These are phyloP conservation scores for Flaveria brownii DNA, from an alignment of 129 eudicot genomes.

Conservation along the genomic window DNA sequence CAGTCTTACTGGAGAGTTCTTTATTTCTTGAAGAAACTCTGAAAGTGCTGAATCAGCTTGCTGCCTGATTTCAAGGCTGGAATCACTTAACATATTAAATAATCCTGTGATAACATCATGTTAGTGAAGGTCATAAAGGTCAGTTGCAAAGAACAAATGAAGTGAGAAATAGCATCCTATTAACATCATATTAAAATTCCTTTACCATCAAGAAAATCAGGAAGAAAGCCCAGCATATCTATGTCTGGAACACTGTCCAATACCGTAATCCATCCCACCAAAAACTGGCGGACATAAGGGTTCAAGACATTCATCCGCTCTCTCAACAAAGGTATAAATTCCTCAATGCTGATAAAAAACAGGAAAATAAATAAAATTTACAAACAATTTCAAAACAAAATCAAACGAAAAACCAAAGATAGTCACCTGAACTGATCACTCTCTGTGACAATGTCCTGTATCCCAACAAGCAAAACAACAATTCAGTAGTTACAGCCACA, in stretches of 20 bases:
- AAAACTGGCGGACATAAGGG: constrained; percentile 96
- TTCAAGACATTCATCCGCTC: constrained; percentile 96
- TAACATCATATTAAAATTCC: constrained; percentile 9
- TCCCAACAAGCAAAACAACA: constrained; percentile 31
- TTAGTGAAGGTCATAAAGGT: constrained; percentile 27
- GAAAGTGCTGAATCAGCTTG: constrained; percentile 98
- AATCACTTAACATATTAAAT: constrained; percentile 95
- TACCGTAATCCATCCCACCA: constrained; percentile 97
- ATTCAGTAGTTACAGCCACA: constrained; percentile 23
- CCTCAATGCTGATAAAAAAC: constrained; percentile 77
- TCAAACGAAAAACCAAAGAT: constrained; percentile 14
- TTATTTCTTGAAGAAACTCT: constrained; percentile 96
- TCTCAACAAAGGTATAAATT: constrained; percentile 93
- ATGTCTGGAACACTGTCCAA: constrained; percentile 97
- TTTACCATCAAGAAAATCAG: constrained; percentile 99
- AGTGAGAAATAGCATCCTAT: constrained; percentile 12
- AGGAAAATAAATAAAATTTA: not conserved
- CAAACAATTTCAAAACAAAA: constrained; percentile 18
- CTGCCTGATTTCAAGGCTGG: constrained; percentile 95
- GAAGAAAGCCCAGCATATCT: constrained; percentile 97
- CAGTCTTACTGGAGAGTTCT: constrained; percentile 85
- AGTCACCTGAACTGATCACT: constrained; percentile 91
- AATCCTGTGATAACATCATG: constrained; percentile 59
- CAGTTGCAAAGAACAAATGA: constrained; percentile 11
- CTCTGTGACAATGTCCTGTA: constrained; percentile 93